Percentiles rank a stretch among this genome's conserved stretches.
These are phyloP conservation scores for Eutypella sp. DNA, from an alignment of 2,329 filamentous ascomycete species.

Conservation along the genomic window DNA sequence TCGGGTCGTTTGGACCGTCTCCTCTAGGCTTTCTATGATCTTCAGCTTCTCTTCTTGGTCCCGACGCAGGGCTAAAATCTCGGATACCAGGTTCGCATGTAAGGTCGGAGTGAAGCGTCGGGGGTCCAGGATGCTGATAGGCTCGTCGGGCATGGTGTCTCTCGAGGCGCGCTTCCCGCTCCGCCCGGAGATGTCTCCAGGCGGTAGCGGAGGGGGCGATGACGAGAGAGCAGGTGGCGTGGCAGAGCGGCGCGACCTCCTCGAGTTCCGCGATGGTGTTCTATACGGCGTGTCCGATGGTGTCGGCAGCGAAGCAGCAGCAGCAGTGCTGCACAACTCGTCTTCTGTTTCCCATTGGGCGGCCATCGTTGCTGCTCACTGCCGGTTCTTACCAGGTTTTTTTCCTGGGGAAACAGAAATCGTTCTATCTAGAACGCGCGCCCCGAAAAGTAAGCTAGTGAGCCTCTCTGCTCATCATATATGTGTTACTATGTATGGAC, in stretches of 20 bases:
- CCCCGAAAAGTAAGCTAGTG: constrained; percentile 1
- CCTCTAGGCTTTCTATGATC: constrained; percentile 80
- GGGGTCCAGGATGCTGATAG: constrained; percentile 73
- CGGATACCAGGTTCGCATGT: constrained; percentile 89
- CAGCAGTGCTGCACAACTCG: constrained; percentile 52
- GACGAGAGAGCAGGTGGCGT: constrained; percentile 57
- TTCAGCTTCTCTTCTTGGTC: constrained; percentile 88
- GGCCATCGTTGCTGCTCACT: constrained; percentile 37
- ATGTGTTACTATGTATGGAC: constrained; percentile 2
- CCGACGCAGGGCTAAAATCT: constrained; percentile 80
- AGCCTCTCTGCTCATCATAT: constrained; percentile 3
- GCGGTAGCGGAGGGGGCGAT: constrained; percentile 50
- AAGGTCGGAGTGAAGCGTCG: constrained; percentile 91
- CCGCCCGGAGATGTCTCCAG: constrained; percentile 38
- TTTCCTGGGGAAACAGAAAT: constrained; percentile 10
- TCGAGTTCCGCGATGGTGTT: constrained; percentile 61
- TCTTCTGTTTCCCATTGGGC: constrained; percentile 61
- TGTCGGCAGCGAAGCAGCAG: constrained; percentile 59
- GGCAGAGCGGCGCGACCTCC: constrained; percentile 59
- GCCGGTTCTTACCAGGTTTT: constrained; percentile 9
- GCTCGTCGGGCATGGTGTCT: constrained; percentile 62
- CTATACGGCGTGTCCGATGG: constrained; percentile 68
- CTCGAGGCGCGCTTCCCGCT: constrained; percentile 48
- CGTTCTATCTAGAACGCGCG: constrained; percentile 1
- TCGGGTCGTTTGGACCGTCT: constrained; percentile 62